phyloP scores from a whole-genome alignment of 2,329 filamentous ascomycete species.

The Sclerotinia glacialis region DNA sequence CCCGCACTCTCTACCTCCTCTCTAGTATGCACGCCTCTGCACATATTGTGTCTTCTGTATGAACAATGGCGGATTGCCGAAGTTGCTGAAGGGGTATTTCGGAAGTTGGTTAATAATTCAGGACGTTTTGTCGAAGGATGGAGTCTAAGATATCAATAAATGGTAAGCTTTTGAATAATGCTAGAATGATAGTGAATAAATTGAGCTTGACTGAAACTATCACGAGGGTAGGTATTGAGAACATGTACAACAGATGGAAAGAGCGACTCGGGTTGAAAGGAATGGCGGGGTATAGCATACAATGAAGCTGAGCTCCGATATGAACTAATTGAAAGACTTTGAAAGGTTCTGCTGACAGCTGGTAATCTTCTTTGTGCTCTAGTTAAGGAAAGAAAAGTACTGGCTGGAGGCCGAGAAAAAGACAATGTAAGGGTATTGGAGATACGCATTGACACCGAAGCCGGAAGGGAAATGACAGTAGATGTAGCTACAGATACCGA shows the following conservation, averaged over 20 bases:
- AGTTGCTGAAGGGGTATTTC: slow-evolving; percentile 28
- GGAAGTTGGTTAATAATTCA: slow-evolving; percentile 28
- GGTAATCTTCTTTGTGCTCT: slow-evolving; percentile 31
- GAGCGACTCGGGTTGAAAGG: slow-evolving; percentile 13
- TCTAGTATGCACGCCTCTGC: slow-evolving; percentile 55
- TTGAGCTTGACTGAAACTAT: background rate
- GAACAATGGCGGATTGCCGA: slow-evolving; percentile 61
- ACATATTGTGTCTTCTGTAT: slow-evolving; percentile 70
- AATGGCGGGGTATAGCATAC: slow-evolving; percentile 21
- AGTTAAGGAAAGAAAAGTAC: slow-evolving; percentile 25
- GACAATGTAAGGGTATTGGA: slow-evolving; percentile 31
- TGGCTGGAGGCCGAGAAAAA: slow-evolving; percentile 32
- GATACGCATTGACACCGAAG: slow-evolving; percentile 36
- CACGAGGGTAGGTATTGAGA: slow-evolving; percentile 5
- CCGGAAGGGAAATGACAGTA: slow-evolving; percentile 3
- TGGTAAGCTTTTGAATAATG: slow-evolving; percentile 11
- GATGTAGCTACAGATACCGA: background rate
- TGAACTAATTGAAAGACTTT: slow-evolving; percentile 19
- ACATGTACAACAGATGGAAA: background rate
- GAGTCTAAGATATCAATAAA: slow-evolving; percentile 27
- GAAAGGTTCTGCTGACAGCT: slow-evolving; percentile 22
- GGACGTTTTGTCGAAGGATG: slow-evolving; percentile 28
- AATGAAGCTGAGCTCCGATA: slow-evolving; percentile 19
- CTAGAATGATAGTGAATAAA: slow-evolving; percentile 3
- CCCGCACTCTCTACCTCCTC: slow-evolving; percentile 53